Base-by-base conservation (phyloP, 208 protist species). In the Trichomonas tenax region DNA sequence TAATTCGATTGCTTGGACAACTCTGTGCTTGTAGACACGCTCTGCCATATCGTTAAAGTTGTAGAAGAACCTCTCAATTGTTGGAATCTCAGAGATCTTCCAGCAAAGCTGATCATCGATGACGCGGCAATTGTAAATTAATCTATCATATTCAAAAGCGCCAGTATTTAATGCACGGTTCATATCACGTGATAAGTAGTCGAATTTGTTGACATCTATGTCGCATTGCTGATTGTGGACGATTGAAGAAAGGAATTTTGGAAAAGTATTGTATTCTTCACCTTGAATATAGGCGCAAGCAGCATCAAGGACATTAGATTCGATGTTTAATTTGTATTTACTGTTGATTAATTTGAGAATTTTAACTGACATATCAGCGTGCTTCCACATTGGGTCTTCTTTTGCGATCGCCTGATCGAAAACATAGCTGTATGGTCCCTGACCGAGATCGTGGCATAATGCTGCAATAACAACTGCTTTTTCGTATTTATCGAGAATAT, bases 401-500 rank as follows among this genome's bases (percentile, higher is more conserved):
- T 40, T 31, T 21, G 82, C 82, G 41, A 89, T 23, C 48, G 82
- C 38, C 26, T 72, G 58, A n/a, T 46, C 40, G 41, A 89, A 89
- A n/a, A n/a, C 82, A 46, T 46, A n/a, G 4, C n/a, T 44, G 36
- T 44, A 89, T n/a, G 82, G 82, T 31, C 82, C 82, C 4, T 46
- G 40, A 23, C 82, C 82, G 10, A 89, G 40, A 31, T 46, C 34
- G 41, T 89, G 82, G 21, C 82, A 89, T 26, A 89, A 40, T 10
- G 82, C 82, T 46, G 82, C 82, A 46, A 89, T 89, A 46, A 89
- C 31, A 48, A 89, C 82, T n/a, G 82, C 82, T 89, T 89, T n/a
- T 46, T 46, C 36, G 36, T 89, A 40, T n/a, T 89, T 89, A 31
- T 44, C 40, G 23, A 44, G n/a, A 89, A 89, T 89, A 44, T 89